Conservation (phyloP, 768 basidiomycete species). For the Xanthoconium stramineum region DNA sequence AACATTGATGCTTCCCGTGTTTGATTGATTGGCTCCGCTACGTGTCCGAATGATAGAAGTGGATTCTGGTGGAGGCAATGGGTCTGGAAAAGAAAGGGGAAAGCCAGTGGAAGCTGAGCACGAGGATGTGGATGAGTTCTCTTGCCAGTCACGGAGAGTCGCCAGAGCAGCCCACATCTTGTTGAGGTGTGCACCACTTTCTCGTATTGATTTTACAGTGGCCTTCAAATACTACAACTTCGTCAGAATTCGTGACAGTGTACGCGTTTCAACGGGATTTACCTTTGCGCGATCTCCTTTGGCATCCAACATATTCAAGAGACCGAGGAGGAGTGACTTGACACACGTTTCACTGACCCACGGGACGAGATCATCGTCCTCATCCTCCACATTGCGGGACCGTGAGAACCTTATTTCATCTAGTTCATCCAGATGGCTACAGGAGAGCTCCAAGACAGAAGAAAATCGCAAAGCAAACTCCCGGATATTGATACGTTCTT, state of each 20-base stretch:
- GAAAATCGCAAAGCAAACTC: conserved; percentile 72
- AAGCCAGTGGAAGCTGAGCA: conserved; percentile 10
- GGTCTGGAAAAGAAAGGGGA: conserved; percentile 49
- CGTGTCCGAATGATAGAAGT: conserved; percentile 45
- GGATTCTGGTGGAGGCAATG: conserved; percentile 50
- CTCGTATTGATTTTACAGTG: conserved; percentile 51
- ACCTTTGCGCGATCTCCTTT: conserved; percentile 40
- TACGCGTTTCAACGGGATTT: background rate
- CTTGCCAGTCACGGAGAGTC: conserved; percentile 40
- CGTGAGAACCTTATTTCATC: conserved; percentile 46
- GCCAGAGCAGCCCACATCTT: conserved; percentile 62
- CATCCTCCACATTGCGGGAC: conserved; percentile 36
- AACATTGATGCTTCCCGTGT: conserved; percentile 32
- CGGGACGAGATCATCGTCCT: conserved; percentile 33
- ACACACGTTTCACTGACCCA: conserved; percentile 70
- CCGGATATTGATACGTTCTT: conserved; percentile 66
- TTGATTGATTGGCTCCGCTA: conserved; percentile 33
- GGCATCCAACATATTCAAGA: conserved; percentile 52
- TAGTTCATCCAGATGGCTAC: conserved; percentile 58
- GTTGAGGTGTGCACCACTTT: conserved; percentile 52
- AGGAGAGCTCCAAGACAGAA: conserved; percentile 46
- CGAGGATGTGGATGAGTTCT: conserved; percentile 17
- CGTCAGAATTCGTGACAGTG: background rate
- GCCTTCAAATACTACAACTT: conserved; percentile 21
- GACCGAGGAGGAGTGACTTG: conserved; percentile 58